Percentiles rank a stretch among this genome's conserved stretches.
phyloP scores from a whole-genome alignment of 1,284 basidiomycete species.

The Phylloboletellus chloephorus region DNA sequence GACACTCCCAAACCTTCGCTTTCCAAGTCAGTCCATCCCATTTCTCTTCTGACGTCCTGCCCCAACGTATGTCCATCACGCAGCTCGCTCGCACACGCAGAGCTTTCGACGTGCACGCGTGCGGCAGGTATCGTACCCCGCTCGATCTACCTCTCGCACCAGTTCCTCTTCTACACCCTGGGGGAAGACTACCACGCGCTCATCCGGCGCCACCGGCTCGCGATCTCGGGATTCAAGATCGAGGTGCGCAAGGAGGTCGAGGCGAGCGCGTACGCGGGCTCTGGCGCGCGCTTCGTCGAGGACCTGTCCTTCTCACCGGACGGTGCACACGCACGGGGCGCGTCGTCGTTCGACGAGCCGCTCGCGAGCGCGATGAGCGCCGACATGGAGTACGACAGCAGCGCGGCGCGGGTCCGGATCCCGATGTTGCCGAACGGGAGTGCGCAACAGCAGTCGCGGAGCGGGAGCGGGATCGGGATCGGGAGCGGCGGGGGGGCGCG shows the following conservation, averaged over 20 bases:
- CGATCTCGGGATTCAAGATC: conserved; percentile 56
- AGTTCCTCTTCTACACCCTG: conserved; percentile 73
- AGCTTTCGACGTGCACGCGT: conserved; percentile 67
- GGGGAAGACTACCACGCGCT: conserved; percentile 77
- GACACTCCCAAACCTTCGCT: conserved; percentile 8
- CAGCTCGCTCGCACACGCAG: conserved; percentile 71
- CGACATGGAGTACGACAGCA: conserved; percentile 52
- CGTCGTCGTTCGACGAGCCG: conserved; percentile 71
- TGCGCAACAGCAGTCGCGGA: conserved; percentile 25
- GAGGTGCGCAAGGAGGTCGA: conserved; percentile 70
- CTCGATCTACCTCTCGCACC: conserved; percentile 74
- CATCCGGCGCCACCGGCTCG: conserved; percentile 61
- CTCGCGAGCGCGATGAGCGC: conserved; percentile 68
- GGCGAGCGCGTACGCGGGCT: conserved; percentile 46
- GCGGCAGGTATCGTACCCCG: conserved; percentile 59
- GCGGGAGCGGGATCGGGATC: conserved; percentile 19
- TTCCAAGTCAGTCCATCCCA: conserved; percentile 19
- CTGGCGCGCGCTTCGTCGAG: conserved; percentile 51
- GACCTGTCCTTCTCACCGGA: conserved; percentile 38
- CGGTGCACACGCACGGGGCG: conserved; percentile 27
- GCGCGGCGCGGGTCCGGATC: conserved; percentile 39
- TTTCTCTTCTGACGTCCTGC: background rate
- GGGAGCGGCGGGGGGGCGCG: too few species aligned
- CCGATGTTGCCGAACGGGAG: conserved; percentile 71
- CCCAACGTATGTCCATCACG: conserved; percentile 5